A percentile compares a stretch with the other conserved stretches of the same genome.
These are phyloP conservation scores for Asterionellopsis glacialis DNA, from an alignment of 108 stramenopile genomes.

Conservation along the genomic window DNA sequence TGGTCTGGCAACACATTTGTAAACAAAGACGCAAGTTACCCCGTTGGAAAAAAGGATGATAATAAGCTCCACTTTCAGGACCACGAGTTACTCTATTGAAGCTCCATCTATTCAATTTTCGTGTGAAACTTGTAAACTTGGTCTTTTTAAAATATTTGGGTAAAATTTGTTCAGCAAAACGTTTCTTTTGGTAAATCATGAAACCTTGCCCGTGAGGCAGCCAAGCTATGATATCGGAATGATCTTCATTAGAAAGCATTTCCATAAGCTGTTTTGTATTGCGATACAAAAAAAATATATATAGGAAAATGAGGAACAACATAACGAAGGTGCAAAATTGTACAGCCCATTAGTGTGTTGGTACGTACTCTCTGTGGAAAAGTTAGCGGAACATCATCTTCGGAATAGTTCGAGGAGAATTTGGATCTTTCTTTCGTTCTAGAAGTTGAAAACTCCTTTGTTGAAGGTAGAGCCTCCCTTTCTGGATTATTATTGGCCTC, in stretches of 20 bases:
- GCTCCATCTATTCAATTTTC: constrained; percentile 49
- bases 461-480: too few relatives aligned
- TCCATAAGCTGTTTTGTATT: constrained; percentile 17
- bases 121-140: constrained; percentile 34
- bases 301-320: background rate
- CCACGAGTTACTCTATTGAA: constrained; percentile 56
- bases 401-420: background rate
- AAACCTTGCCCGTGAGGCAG: constrained; percentile 29
- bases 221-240: constrained; percentile 23
- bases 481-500: too few relatives aligned
- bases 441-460: too few relatives aligned
- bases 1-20: constrained; percentile 50
- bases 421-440: too few relatives aligned
- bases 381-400: constrained; percentile 7
- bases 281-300: background rate
- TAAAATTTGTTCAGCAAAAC: constrained; percentile 18
- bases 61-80: constrained; percentile 62
- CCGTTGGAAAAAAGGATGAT: constrained; percentile 41
- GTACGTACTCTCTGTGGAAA: constrained; percentile 9
- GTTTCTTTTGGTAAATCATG: constrained; percentile 18
- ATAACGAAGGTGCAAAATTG: background rate
- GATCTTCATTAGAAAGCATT: constrained; percentile 11
- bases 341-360: background rate
- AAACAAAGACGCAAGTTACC: constrained; percentile 34
- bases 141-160: constrained; percentile 29